phyloP scores from a whole-genome alignment of 2,329 filamentous ascomycete species.

The Calonectria montana region DNA sequence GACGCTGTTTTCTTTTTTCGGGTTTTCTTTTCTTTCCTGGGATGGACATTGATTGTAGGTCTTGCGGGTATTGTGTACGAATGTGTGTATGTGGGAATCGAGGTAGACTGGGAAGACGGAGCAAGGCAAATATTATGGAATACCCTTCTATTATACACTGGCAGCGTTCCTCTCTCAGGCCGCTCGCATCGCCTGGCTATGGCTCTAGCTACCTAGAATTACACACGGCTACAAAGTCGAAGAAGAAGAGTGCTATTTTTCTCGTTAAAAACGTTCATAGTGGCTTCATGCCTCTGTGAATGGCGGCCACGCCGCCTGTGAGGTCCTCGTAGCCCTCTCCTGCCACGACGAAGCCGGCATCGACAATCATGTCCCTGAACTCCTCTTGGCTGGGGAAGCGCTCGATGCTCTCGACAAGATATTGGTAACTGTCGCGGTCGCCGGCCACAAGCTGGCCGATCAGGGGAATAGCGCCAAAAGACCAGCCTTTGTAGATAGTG shows the following conservation, averaged over 20 bases:
- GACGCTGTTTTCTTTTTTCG: neutral
- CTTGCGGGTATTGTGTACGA: neutral
- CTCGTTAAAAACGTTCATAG: constrained; percentile 41
- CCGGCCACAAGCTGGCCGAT: constrained; percentile 96
- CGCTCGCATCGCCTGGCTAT: constrained; percentile 21
- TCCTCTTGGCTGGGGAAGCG: constrained; percentile 87
- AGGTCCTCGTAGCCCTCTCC: constrained; percentile 89
- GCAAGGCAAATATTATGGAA: constrained; percentile 27
- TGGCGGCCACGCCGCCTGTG: constrained; percentile 91
- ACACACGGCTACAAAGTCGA: constrained; percentile 31
- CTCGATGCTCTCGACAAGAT: constrained; percentile 98
- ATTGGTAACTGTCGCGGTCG: constrained; percentile 97
- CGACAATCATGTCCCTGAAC: constrained; percentile 84
- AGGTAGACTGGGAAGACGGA: constrained; percentile 19
- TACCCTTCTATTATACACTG: constrained; percentile 41
- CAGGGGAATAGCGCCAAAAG: constrained; percentile 91
- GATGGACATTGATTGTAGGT: neutral
- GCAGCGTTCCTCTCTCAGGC: constrained; percentile 23
- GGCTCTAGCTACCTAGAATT: constrained; percentile 33
- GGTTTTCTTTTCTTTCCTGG: constrained; percentile 21
- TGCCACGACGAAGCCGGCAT: constrained; percentile 87
- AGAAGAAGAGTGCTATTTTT: neutral
- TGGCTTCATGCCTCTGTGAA: constrained; percentile 96
- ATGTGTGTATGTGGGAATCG: neutral
- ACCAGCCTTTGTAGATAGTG: constrained; percentile 93